Percentiles rank a stretch among this genome's conserved stretches.
phyloP scores from a whole-genome alignment of 805 yeast genomes.

The Debaryomyces tyrocola region DNA sequence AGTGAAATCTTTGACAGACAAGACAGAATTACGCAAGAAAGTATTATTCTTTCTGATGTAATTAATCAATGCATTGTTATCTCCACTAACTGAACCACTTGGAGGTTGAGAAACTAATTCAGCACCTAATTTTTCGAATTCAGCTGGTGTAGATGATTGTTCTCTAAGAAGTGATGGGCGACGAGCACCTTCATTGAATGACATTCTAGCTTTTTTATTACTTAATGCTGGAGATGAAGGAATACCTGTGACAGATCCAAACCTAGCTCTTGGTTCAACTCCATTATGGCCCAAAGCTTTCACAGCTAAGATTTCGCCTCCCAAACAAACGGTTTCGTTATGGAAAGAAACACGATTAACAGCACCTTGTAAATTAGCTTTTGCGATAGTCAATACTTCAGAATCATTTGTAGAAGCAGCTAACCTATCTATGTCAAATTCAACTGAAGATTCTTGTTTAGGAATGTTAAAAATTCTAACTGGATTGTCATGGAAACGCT shows the following conservation, averaged over 20 bases:
- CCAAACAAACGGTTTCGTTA: slow-evolving; percentile 78
- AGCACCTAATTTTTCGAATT: slow-evolving; percentile 54
- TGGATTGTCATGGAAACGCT: slow-evolving; percentile 79
- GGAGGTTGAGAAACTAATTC: slow-evolving; percentile 73
- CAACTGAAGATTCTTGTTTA: slow-evolving; percentile 76
- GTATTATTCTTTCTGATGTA: slow-evolving; percentile 83
- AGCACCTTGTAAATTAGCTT: slow-evolving; percentile 63
- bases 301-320: slow-evolving; percentile 66
- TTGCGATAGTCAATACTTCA: slow-evolving; percentile 14
- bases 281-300: slow-evolving; percentile 64
- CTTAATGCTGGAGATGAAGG: slow-evolving; percentile 40
- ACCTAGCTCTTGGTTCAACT: slow-evolving; percentile 44
- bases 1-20: slow-evolving; percentile 83
- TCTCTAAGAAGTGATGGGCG: slow-evolving; percentile 37
- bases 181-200: slow-evolving; percentile 36
- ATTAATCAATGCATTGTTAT: slow-evolving; percentile 76
- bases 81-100: slow-evolving; percentile 62
- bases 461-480: slow-evolving; percentile 79
- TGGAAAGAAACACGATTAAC: slow-evolving; percentile 85
- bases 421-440: slow-evolving; percentile 77
- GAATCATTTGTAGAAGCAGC: slow-evolving; percentile 39
- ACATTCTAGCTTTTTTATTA: slow-evolving; percentile 35
- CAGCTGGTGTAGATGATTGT: slow-evolving; percentile 43
- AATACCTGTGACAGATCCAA: slow-evolving; percentile 32
- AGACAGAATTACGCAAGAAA: slow-evolving; percentile 82